These are phyloP conservation scores for Dioscorea alata DNA, from an alignment of 106 monocot genomes.

Conservation along the genomic window DNA sequence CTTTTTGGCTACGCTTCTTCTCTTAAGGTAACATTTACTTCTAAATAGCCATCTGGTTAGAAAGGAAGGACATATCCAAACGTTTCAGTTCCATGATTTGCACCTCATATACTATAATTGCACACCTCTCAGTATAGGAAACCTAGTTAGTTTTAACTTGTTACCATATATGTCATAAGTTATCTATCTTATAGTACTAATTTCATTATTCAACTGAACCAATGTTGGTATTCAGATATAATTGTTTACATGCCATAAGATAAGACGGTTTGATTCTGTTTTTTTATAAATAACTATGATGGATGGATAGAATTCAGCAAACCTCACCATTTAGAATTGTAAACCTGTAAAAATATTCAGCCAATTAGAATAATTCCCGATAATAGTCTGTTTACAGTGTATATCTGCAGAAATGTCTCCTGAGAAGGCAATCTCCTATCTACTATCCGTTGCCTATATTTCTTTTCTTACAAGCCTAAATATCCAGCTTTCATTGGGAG, in stretches of 20 bases:
- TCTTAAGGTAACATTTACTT: slow-evolving; percentile 8
- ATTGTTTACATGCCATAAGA: too few species aligned
- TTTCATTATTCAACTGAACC: too few species aligned
- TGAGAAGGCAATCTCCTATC: too few species aligned
- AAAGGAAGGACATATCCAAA: slow-evolving; percentile 11
- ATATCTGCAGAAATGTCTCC: too few species aligned
- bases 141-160: too few species aligned
- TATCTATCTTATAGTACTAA: too few species aligned
- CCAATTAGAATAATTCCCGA: slow-evolving; percentile 13
- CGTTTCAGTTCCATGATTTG: background rate
- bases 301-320: background rate
- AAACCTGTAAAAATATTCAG: too few species aligned
- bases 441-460: too few species aligned
- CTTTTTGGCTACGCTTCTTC: slow-evolving; percentile 26
- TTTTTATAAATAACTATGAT: slow-evolving; percentile 13
- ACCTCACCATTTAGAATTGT: too few species aligned
- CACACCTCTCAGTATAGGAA: slow-evolving; percentile 13
- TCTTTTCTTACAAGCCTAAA: background rate
- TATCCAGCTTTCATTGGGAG: background rate
- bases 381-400: background rate
- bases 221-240: too few species aligned
- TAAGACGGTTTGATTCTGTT: too few species aligned
- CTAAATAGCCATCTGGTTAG: slow-evolving; percentile 31
- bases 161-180: background rate
- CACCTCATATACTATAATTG: too few species aligned